Base-by-base conservation (phyloP, 768 basidiomycete genomes). In the Xerocomellus chrysenteron region DNA sequence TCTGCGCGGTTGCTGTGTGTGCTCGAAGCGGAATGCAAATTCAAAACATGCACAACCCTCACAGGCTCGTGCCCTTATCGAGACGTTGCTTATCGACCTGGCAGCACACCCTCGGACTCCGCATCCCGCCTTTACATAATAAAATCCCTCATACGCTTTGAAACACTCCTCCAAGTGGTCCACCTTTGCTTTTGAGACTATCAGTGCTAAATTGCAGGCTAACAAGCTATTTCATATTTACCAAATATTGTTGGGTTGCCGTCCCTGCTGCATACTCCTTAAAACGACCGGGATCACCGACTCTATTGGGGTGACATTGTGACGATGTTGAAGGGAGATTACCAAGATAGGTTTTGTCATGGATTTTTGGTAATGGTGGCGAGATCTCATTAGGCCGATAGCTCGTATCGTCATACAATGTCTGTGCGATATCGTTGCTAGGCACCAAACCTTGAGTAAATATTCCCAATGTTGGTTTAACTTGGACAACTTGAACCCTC, bases 11-110 rank as follows among this genome's bases (percentile, higher is more conserved):
- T 40, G 16, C 35, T 44, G 17, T 26, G 30, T 19, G 6, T 12
- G 13, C 45, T 42, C 3, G 13, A 52, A 26, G 9, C 19, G 28
- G 17, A 5, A 33, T 37, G 37, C 32, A 55, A 21, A 36, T 19
- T 13, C 26, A 16, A 47, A 35, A 52, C 43, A 46, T 5, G 49
- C 19, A 17, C 36, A 16, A 7, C 50, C 32, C 17, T 37, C n/a
- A 40, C 9, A 11, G 37, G n/a, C 28, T 16, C 51, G 12, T 42
- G 37, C 7, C 36, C 48, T 61, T 60, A 60, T 56, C 54, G 43
- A 11, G 32, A 9, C 28, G 10, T 10, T 51, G 10, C 59, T 60
- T 60, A 60, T 53, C 58, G 57, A 35, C n/a, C 46, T n/a, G 33
- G 1, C 30, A 47, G 32, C 32, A 32, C 32, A 32, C 32, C 32